A percentile compares a stretch with the other conserved stretches of the same genome.
phyloP scores from a whole-genome alignment of 139 green algal genomes.

The Tetratostichococcus sp. region DNA sequence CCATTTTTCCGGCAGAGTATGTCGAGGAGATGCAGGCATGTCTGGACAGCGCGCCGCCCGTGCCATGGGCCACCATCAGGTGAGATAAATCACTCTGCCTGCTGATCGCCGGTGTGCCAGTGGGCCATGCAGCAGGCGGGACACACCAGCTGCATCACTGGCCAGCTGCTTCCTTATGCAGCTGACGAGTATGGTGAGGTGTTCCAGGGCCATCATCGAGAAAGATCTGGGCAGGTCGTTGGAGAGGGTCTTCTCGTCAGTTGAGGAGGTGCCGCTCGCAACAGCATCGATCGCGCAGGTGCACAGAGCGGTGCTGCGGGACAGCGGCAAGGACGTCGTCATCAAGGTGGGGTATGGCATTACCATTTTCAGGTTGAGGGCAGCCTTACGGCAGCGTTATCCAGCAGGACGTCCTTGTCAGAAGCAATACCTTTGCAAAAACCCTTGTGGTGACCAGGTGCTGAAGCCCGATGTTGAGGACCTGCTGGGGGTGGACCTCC shows the following conservation, averaged over 20 bases:
- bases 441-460: constrained; percentile 50
- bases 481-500: constrained; percentile 79
- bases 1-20: constrained; percentile 92
- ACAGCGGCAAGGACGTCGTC: constrained; percentile 75
- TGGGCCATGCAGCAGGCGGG: too few species aligned
- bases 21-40: constrained; percentile 96
- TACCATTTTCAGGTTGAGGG: too few species aligned
- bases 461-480: constrained; percentile 94
- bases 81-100: too few species aligned
- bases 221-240: constrained; percentile 64
- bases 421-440: background rate
- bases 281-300: constrained; percentile 86
- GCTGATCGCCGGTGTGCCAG: too few species aligned
- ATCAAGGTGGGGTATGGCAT: constrained; percentile 74
- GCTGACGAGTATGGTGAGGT: too few species aligned
- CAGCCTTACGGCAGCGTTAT: too few species aligned
- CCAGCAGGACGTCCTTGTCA: background rate
- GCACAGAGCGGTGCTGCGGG: constrained; percentile 52
- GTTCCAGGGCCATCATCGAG: constrained; percentile 32
- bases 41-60: constrained; percentile 82
- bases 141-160: too few species aligned
- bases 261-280: constrained; percentile 83
- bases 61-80: constrained; percentile 72
- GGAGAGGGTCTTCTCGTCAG: constrained; percentile 71
- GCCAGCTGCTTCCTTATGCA: background rate